A percentile compares a stretch with the other conserved stretches of the same genome.
Conservation (phyloP, 805 yeast species). For the Candida boleticola region DNA sequence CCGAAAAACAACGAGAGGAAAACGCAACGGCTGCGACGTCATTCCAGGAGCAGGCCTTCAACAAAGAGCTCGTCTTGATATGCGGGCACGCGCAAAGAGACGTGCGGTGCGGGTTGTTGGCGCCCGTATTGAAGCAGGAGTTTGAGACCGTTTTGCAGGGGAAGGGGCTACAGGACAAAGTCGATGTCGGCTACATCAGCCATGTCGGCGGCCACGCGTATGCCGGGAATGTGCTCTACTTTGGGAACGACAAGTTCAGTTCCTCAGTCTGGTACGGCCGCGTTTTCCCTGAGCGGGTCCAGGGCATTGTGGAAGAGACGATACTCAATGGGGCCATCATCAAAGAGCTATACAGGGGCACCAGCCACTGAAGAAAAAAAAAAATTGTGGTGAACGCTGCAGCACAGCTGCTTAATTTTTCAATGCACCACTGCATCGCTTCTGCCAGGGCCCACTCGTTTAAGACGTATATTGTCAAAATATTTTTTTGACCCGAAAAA, state of each 20-base stretch:
- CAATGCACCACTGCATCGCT: background rate
- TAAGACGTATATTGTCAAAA: background rate
- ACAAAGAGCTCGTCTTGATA: slow-evolving; percentile 42
- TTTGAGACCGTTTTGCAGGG: slow-evolving; percentile 40
- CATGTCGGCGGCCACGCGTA: slow-evolving; percentile 87
- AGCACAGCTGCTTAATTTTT: background rate
- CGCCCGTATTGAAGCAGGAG: slow-evolving; percentile 55
- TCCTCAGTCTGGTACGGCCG: slow-evolving; percentile 74
- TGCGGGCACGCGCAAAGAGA: slow-evolving; percentile 72
- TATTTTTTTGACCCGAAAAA: too few relatives aligned
- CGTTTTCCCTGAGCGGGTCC: slow-evolving; percentile 64
- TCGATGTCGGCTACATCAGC: slow-evolving; percentile 55
- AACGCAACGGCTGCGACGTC: background rate
- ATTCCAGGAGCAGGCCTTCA: slow-evolving; percentile 12
- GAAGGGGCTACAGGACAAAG: slow-evolving; percentile 28
- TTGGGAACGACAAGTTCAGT: slow-evolving; percentile 27
- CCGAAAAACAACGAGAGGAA: background rate
- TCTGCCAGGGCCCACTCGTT: background rate
- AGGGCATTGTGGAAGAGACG: slow-evolving; percentile 59
- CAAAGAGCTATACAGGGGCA: slow-evolving; percentile 56
- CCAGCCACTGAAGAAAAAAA: too few relatives aligned
- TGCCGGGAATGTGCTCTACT: slow-evolving; percentile 76
- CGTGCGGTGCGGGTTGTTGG: slow-evolving; percentile 64
- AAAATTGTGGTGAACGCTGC: too few relatives aligned
- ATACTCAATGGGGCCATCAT: slow-evolving; percentile 49